Evolutionary conservation across 495 filamentous ascomycete genomes (phyloP), one percentile per base, ranked within the genome.

Genomic region (Aspergillus indologenus): DNA sequence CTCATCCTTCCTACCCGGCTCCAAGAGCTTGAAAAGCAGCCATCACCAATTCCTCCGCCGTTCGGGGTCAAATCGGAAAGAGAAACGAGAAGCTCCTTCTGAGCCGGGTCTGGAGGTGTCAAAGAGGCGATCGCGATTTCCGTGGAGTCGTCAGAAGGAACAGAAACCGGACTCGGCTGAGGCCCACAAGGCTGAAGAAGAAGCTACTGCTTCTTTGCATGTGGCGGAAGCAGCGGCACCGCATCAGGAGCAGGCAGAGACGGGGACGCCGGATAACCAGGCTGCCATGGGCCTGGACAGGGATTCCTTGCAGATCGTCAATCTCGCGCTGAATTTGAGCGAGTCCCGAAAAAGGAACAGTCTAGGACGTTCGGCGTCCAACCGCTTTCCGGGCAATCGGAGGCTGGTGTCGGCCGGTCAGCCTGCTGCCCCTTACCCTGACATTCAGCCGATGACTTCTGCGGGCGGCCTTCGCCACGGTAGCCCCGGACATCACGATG

Each of bases 221-320:
- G 23, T 40, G 17, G 44, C 19, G 5, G 47, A 57, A 21, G 53
- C 60, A 53, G 42, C 29, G 20, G 31, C 31, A 12, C n/a, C n/a
- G n/a, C 5, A 48, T 18, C 29, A 63, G 14, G 52, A 57, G 52
- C 61, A 65, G 47, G 59, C 57, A n/a, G n/a, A n/a, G 6, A 31
- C 45, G 23, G 50, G 57, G 20, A 53, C 51, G 29, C 31, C 53
- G 21, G 58, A 58, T 7, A 58, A 57, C n/a, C 66, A 63, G 48
- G 46, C 63, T 23, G 46, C 65, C 7, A 51, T 66, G 43, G 78
- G 75, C 0, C 65, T 89, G 14, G 88, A 91, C 71, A 75, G 83
- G 18, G 91, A 97, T 63, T 86, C 90, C 20, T 79, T 89, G 19
- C 89, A 96, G 70, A 92, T 97, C 58, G 90, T 97, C 42, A 91